phyloP scores from a whole-genome alignment of 345 rosid genomes.

The Pistacia atlantica region DNA sequence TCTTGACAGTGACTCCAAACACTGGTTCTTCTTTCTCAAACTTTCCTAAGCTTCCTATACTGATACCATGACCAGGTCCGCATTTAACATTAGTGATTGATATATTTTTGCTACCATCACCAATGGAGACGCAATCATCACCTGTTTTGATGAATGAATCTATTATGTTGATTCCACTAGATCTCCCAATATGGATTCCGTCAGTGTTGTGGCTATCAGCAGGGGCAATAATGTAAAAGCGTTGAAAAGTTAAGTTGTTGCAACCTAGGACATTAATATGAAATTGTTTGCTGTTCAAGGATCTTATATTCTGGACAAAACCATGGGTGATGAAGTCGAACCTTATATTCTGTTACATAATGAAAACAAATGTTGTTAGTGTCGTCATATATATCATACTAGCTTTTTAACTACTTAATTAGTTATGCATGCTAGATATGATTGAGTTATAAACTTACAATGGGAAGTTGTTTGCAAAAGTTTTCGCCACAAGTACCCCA shows the following conservation, averaged over 20 bases:
- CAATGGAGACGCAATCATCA: slow-evolving; percentile 19
- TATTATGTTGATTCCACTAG: slow-evolving; percentile 25
- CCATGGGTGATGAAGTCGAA: slow-evolving; percentile 36
- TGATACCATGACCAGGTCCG: too few species aligned
- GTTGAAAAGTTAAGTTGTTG: slow-evolving; percentile 37
- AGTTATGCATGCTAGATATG: neutral
- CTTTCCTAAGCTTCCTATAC: too few species aligned
- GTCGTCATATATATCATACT: neutral
- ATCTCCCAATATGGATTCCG: slow-evolving; percentile 18
- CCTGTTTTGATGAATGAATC: slow-evolving; percentile 31
- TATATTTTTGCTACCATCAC: neutral
- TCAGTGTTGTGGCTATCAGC: slow-evolving; percentile 59
- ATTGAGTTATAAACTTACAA: slow-evolving; percentile 32
- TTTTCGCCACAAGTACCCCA: too few species aligned
- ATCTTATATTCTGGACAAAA: slow-evolving; percentile 31
- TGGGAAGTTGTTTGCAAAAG: slow-evolving; percentile 38
- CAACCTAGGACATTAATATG: slow-evolving; percentile 51
- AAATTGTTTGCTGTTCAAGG: slow-evolving; percentile 51
- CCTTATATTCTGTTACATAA: too few species aligned
- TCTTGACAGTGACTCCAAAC: too few species aligned
- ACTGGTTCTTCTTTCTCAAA: too few species aligned
- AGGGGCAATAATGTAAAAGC: slow-evolving; percentile 36
- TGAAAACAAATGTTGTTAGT: neutral
- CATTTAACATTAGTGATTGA: too few species aligned
- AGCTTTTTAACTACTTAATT: too few species aligned